Evolutionary conservation across 23 red algal genomes (phyloP), one percentile per base, ranked within the genome.

Genomic region (Gracilaria gracilis): DNA sequence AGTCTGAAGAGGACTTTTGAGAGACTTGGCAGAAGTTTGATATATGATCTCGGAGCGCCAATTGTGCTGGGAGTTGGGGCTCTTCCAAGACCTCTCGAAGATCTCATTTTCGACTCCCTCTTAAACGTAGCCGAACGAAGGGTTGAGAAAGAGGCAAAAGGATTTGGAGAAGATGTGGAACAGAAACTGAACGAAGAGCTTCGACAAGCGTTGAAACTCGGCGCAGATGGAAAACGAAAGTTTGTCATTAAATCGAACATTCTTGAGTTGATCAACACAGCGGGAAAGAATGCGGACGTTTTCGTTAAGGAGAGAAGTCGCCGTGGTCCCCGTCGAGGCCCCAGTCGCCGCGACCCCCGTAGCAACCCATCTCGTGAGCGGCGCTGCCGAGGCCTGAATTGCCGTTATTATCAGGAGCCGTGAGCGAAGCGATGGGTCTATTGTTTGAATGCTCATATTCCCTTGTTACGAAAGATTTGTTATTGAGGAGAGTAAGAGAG

Each of bases 131-230:
- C 69, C 5, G 69, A 75, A 27, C 69, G 69, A 19, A 46, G 46
- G 20, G n/a, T 75, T 4, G 69, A 75, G 37, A 27, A 29, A 75
- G n/a, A 75, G 36, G 69, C 69, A 23, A 75, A 75, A 12, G 69
- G 69, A 23, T 40, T 75, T 19, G 36, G 69, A 5, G 69, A 75
- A 25, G 33, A 48, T 46, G 29, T 75, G 69, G 69, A 75, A 21
- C 24, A 75, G 24, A 75, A 75, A 27, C 23, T 75, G 36, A 75
- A 75, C 36, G 69, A 75, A 20, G 69, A 75, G 69, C 69, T 75
- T 75, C 69, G 69, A 46, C 69, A 37, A 1, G 69, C 69, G 34
- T 29, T 75, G 6, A 75, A 75, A 27, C n/a, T 75, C 9, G 69
- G 69, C 29, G 17, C 69, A 34, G 69, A 75, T 46, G 69, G 69